phyloP scores from a whole-genome alignment of 768 basidiomycete genomes.

The Boletus pseudopeckii region DNA sequence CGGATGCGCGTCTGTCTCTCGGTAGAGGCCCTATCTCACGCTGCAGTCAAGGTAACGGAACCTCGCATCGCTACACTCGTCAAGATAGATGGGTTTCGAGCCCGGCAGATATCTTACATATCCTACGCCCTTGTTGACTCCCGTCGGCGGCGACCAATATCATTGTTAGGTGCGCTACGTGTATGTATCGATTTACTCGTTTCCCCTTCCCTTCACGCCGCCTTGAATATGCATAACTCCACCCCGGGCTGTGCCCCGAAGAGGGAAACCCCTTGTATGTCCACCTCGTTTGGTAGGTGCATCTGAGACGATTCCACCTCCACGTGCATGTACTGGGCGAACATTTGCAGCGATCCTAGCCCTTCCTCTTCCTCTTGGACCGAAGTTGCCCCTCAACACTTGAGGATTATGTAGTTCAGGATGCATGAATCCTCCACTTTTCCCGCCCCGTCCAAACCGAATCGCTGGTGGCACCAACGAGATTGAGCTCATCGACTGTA shows the following conservation, averaged over 20 bases:
- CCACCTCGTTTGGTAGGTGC: conserved; percentile 2
- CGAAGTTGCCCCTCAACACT: conserved; percentile 27
- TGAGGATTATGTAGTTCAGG: conserved; percentile 33
- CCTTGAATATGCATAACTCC: conserved; percentile 5
- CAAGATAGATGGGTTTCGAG: neutral
- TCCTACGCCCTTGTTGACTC: neutral
- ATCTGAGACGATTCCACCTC: conserved; percentile 1
- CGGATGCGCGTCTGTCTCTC: neutral
- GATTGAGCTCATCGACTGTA: conserved; percentile 44
- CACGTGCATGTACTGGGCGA: conserved; percentile 13
- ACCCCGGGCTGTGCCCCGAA: conserved; percentile 16
- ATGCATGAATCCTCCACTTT: conserved; percentile 47
- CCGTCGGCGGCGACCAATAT: too few relatives aligned
- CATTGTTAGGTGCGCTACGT: neutral
- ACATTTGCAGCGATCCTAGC: conserved; percentile 25
- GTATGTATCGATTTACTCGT: conserved; percentile 3
- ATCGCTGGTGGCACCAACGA: conserved; percentile 66
- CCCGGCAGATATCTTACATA: neutral
- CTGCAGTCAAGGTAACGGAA: neutral
- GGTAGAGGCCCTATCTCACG: neutral
- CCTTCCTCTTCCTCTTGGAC: conserved; percentile 31
- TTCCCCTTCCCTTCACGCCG: conserved; percentile 5
- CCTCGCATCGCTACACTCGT: neutral
- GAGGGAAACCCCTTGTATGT: conserved; percentile 3
- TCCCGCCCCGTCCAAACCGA: conserved; percentile 72